Conservation (phyloP, 768 basidiomycete genomes). For the Tricholomella constricta region DNA sequence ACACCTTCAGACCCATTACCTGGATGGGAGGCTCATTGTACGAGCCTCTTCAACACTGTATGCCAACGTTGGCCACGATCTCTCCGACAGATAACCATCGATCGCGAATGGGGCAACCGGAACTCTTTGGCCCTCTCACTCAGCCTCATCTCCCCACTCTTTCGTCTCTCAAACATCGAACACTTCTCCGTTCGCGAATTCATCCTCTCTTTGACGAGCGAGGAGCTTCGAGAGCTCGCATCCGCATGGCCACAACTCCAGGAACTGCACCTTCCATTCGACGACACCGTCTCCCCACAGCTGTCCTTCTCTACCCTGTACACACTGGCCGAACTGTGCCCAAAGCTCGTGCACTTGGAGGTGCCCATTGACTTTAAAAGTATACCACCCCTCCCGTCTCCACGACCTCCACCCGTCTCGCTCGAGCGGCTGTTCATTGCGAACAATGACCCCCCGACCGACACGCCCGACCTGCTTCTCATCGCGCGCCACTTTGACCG, state of each 20-base stretch:
- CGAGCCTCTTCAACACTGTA: not conserved
- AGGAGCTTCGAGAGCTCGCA: not conserved
- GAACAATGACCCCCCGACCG: not conserved
- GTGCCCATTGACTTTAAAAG: not conserved
- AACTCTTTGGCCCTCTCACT: not conserved
- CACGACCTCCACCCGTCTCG: not conserved
- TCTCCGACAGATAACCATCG: conserved; percentile 1
- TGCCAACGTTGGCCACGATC: not conserved
- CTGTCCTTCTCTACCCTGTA: not conserved
- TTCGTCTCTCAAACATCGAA: not conserved
- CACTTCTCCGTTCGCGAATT: not conserved
- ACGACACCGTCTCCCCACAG: not conserved
- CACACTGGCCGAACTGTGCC: not conserved
- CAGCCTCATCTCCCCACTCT: not conserved
- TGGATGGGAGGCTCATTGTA: conserved; percentile 3
- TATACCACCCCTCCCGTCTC: not conserved
- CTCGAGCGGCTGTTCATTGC: not conserved
- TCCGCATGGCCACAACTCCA: not conserved
- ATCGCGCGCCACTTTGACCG: not conserved
- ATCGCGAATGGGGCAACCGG: conserved; percentile 2
- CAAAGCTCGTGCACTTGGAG: not conserved
- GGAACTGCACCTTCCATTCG: not conserved
- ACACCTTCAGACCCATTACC: not conserved
- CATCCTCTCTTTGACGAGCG: not conserved
- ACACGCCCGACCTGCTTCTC: not conserved